A percentile compares a stretch with the other conserved stretches of the same genome.
Conservation (phyloP, 176 grass and related monocot species). For the Avena eriantha region DNA sequence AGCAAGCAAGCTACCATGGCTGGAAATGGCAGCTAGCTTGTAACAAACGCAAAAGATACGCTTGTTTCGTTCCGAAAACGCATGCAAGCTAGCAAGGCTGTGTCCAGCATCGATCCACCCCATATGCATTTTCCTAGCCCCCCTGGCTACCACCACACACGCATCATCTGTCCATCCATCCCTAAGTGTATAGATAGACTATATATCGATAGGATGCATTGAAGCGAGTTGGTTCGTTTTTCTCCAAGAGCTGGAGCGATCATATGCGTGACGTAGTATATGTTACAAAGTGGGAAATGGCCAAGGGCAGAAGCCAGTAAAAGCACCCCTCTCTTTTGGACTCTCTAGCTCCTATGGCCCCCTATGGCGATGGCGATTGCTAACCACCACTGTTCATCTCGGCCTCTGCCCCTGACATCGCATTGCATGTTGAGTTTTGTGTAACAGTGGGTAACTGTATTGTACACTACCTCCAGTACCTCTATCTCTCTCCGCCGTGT, state of each 20-base stretch:
- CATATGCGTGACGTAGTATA: neutral
- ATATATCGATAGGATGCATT: conserved; percentile 23
- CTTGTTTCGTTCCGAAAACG: conserved; percentile 30
- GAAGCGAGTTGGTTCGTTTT: conserved; percentile 51
- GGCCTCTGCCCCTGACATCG: neutral
- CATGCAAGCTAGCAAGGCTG: neutral
- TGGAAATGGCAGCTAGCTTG: conserved; percentile 44
- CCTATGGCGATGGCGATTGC: conserved; percentile 45
- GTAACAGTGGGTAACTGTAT: conserved; percentile 28
- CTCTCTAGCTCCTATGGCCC: neutral
- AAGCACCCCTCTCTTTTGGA: conserved; percentile 41
- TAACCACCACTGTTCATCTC: conserved; percentile 51
- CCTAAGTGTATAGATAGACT: too few species aligned
- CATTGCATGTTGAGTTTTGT: conserved; percentile 4
- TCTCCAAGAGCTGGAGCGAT: neutral
- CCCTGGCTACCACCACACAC: neutral
- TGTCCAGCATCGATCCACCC: neutral
- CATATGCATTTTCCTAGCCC: too few species aligned
- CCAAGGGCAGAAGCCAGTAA: conserved; percentile 51
- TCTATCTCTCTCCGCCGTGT: neutral
- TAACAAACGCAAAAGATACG: conserved; percentile 56
- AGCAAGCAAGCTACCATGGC: neutral
- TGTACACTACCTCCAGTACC: neutral
- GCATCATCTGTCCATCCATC: neutral
- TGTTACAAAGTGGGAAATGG: neutral